Conservation (phyloP, 495 filamentous ascomycete species). For the Penicillium crystallinum region DNA sequence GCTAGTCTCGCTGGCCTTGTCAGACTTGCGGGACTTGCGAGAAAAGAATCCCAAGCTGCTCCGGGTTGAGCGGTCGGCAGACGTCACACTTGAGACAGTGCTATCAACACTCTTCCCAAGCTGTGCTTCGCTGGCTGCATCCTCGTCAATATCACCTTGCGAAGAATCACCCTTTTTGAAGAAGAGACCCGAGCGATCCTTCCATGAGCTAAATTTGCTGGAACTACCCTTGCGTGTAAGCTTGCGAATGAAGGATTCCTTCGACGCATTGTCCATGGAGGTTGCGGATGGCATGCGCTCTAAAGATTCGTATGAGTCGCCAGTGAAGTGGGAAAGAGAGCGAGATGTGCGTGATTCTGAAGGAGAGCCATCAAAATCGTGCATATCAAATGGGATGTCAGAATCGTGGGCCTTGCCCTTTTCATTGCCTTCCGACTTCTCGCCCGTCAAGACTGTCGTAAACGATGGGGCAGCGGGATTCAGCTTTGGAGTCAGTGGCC, state of each 20-base stretch:
- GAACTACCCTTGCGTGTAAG: slow-evolving; percentile 76
- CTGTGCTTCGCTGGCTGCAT: slow-evolving; percentile 38
- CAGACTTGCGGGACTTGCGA: slow-evolving; percentile 45
- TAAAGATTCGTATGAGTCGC: slow-evolving; percentile 72
- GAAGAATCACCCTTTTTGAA: slow-evolving; percentile 57
- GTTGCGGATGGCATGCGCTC: slow-evolving; percentile 63
- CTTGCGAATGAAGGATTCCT: slow-evolving; percentile 63
- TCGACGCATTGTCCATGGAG: slow-evolving; percentile 56
- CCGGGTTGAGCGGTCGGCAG: slow-evolving; percentile 40
- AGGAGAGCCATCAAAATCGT: slow-evolving; percentile 51
- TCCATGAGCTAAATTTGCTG: slow-evolving; percentile 72
- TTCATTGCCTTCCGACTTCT: slow-evolving; percentile 39
- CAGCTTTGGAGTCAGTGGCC: slow-evolving; percentile 52
- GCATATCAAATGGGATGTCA: slow-evolving; percentile 34
- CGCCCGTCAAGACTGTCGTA: slow-evolving; percentile 45
- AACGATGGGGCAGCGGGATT: slow-evolving; percentile 60
- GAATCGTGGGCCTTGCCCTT: slow-evolving; percentile 30
- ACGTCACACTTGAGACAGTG: slow-evolving; percentile 37
- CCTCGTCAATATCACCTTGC: slow-evolving; percentile 48
- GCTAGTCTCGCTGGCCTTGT: slow-evolving; percentile 43
- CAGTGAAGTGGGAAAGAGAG: slow-evolving; percentile 56
- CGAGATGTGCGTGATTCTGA: slow-evolving; percentile 59
- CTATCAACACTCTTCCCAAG: slow-evolving; percentile 48
- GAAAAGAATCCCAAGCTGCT: slow-evolving; percentile 48
- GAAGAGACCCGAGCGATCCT: slow-evolving; percentile 57